These are phyloP conservation scores for Annulohypoxylon bovei DNA, from an alignment of 495 filamentous ascomycete genomes.

Conservation along the genomic window DNA sequence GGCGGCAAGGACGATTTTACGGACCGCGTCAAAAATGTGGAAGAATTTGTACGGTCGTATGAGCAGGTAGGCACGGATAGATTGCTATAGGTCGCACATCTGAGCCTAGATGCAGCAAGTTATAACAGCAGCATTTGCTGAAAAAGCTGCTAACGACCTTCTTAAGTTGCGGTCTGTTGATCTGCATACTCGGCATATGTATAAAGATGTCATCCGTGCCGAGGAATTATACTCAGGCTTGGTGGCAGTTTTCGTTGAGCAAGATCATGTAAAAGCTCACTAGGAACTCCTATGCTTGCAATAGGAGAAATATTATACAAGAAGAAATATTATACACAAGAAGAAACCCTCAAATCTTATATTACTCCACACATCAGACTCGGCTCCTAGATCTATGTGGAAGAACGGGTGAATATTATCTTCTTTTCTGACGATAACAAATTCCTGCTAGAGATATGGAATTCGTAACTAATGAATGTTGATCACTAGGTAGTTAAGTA, in stretches of 20 bases:
- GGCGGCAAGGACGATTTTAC: not conserved
- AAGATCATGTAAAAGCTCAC: not conserved
- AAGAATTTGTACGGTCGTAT: not conserved
- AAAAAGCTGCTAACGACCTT: not conserved
- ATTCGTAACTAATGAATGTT: no score
- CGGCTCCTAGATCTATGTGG: not conserved
- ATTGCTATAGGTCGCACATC: not conserved
- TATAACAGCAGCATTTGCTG: not conserved
- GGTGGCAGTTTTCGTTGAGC: not conserved
- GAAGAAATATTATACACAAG: not conserved
- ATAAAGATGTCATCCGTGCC: not conserved
- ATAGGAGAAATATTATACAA: not conserved
- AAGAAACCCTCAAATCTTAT: not conserved
- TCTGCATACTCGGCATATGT: not conserved
- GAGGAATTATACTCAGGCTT: not conserved
- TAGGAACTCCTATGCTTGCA: not conserved
- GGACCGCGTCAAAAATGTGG: not conserved
- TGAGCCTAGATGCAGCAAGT: not conserved
- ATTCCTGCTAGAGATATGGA: no score
- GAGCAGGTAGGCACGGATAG: not conserved
- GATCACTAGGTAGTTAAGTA: no score
- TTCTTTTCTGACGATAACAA: no score
- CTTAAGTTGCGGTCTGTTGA: not conserved
- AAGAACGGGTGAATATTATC: not conserved
- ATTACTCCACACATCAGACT: not conserved